A percentile compares a stretch with the other conserved stretches of the same genome.
Evolutionary conservation across 2,329 filamentous ascomycete species (phyloP).

Genomic region (Neofusicoccum laricinum): DNA sequence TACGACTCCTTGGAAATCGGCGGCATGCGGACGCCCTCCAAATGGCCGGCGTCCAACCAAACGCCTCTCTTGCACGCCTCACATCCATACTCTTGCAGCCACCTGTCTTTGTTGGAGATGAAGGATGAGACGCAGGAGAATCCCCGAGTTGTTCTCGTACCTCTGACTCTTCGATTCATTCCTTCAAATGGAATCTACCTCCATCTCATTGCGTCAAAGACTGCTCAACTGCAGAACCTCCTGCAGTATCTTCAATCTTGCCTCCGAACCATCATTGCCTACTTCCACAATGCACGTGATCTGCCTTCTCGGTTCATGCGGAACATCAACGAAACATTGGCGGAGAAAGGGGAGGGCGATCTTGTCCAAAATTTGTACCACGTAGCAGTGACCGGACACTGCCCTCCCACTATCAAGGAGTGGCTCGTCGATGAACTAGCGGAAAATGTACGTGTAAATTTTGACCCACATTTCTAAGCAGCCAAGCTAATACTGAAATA

Average conservation of each 20-base stretch:
- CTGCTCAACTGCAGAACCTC: constrained; percentile 82
- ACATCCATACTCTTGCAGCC: constrained; percentile 71
- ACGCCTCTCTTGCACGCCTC: constrained; percentile 62
- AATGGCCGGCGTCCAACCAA: constrained; percentile 43
- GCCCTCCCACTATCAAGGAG: constrained; percentile 70
- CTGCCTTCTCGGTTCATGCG: constrained; percentile 74
- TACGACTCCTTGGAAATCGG: constrained; percentile 84
- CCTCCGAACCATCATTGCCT: constrained; percentile 72
- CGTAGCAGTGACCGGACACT: constrained; percentile 78
- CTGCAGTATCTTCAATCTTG: constrained; percentile 81
- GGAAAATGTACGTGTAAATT: constrained; percentile 61
- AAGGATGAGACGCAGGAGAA: constrained; percentile 37
- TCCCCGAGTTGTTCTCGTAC: constrained; percentile 45
- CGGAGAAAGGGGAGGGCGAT: constrained; percentile 60
- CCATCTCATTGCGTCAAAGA: constrained; percentile 79
- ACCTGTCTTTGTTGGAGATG: constrained; percentile 64
- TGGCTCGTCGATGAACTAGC: constrained; percentile 84
- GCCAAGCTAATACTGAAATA: constrained; percentile 33
- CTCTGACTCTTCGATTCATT: constrained; percentile 81
- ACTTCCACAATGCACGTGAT: constrained; percentile 80
- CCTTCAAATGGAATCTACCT: constrained; percentile 75
- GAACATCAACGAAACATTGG: constrained; percentile 72
- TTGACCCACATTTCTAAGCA: background rate
- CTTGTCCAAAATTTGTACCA: constrained; percentile 80
- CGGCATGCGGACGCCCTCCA: constrained; percentile 53